phyloP scores from a whole-genome alignment of 2,329 filamentous ascomycete genomes.

The Gyromitra esculenta region DNA sequence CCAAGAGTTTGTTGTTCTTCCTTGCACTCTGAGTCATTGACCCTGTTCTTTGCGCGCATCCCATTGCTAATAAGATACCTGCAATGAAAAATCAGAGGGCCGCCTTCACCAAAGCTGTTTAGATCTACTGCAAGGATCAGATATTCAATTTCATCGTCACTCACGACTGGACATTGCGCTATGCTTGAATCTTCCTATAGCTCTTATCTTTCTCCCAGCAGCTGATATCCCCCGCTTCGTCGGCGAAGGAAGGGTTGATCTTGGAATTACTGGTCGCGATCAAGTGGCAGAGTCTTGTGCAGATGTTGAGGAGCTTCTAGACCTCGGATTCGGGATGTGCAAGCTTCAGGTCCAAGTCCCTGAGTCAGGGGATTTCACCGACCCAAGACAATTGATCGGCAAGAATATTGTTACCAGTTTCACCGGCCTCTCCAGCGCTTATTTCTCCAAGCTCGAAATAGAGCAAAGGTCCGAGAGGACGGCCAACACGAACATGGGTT shows the following conservation, averaged over 20 bases:
- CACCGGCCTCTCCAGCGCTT: constrained; percentile 80
- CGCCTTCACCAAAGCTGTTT: constrained; percentile 87
- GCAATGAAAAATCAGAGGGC: constrained; percentile 73
- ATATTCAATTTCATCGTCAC: constrained; percentile 96
- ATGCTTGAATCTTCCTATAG: constrained; percentile 95
- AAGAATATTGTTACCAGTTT: constrained; percentile 97
- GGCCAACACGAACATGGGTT: not conserved
- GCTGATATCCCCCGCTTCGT: constrained; percentile 98
- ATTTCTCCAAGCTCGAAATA: constrained; percentile 81
- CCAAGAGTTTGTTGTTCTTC: constrained; percentile 78
- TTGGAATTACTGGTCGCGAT: constrained; percentile 94
- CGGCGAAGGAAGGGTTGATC: constrained; percentile 88
- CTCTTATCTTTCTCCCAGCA: constrained; percentile 94
- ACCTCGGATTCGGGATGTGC: constrained; percentile 89
- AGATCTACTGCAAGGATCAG: constrained; percentile 89
- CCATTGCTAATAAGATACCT: constrained; percentile 44
- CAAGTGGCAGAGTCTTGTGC: constrained; percentile 71
- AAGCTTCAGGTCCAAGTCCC: constrained; percentile 97
- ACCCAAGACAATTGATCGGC: constrained; percentile 81
- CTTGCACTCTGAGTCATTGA: constrained; percentile 51
- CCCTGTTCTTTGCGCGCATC: constrained; percentile 32
- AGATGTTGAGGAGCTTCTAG: constrained; percentile 83
- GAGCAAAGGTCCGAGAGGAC: constrained; percentile 60
- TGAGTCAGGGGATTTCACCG: constrained; percentile 76
- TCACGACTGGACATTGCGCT: constrained; percentile 95